These are phyloP conservation scores for Citrus medica DNA, from an alignment of 345 rosid genomes.

Conservation along the genomic window DNA sequence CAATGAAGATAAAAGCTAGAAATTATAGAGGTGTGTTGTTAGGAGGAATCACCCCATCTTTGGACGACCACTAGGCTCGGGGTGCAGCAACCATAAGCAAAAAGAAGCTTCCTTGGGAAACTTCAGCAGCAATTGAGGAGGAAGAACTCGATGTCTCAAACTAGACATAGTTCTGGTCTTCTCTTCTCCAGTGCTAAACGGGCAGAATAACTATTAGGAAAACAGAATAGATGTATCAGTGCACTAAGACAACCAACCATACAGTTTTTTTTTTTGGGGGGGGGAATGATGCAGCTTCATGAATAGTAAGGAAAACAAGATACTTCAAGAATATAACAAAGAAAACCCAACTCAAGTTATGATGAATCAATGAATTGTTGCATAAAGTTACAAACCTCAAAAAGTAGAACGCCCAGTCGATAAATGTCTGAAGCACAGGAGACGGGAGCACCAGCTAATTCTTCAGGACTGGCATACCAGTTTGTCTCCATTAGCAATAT, in stretches of 20 bases:
- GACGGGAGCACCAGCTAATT: conserved; percentile 52
- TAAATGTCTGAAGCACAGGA: conserved; percentile 89
- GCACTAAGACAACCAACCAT: conserved; percentile 10
- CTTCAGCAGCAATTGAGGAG: conserved; percentile 76
- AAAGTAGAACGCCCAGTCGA: conserved; percentile 81
- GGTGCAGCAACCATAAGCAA: conserved; percentile 92
- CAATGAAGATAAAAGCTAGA: not conserved
- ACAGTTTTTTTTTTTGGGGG: not conserved
- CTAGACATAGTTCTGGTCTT: conserved; percentile 86
- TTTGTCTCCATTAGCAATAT: conserved; percentile 73
- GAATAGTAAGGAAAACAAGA: conserved; percentile 2
- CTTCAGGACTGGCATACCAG: conserved; percentile 96
- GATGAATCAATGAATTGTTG: not conserved
- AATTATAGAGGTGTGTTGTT: not conserved
- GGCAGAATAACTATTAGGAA: conserved; percentile 57
- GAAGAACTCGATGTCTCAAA: conserved; percentile 94
- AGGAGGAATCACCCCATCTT: conserved; percentile 52
- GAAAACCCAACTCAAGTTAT: not conserved
- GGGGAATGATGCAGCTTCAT: too few species aligned
- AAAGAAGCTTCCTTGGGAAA: conserved; percentile 94
- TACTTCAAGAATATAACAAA: not conserved
- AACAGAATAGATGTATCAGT: conserved; percentile 31
- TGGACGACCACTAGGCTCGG: conserved; percentile 85
- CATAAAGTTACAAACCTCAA: conserved; percentile 56
- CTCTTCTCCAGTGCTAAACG: conserved; percentile 63